Evolutionary conservation across 2,329 filamentous ascomycete species (phyloP).

Genomic region (Cladosporium sp.): DNA sequence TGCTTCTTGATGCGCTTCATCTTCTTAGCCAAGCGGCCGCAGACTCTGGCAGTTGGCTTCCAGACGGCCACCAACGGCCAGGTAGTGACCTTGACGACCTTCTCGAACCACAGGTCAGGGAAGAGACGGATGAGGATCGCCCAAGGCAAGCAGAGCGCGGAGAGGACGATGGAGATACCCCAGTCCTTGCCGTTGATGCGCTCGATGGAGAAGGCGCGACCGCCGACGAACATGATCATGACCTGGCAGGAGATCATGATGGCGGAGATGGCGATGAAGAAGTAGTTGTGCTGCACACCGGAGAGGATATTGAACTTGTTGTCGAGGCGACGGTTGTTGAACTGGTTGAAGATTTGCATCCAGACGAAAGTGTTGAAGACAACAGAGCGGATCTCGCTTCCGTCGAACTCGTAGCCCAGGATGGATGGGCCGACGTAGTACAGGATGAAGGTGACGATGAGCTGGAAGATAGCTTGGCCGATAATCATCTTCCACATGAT

Average conservation of each 20-base stretch:
- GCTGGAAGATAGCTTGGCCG: constrained; percentile 86
- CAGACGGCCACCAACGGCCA: constrained; percentile 13
- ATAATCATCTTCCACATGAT: constrained; percentile 99
- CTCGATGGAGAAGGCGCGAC: constrained; percentile 74
- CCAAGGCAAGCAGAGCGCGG: constrained; percentile 77
- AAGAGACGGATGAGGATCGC: constrained; percentile 79
- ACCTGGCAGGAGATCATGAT: constrained; percentile 89
- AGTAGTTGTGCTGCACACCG: constrained; percentile 78
- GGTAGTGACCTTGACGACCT: constrained; percentile 27
- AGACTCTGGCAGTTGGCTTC: constrained; percentile 4
- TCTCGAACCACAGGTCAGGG: constrained; percentile 66
- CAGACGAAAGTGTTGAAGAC: constrained; percentile 99
- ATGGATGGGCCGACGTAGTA: constrained; percentile 71
- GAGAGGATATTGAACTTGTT: constrained; percentile 97
- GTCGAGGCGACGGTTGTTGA: constrained; percentile 94
- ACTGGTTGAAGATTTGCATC: constrained; percentile 99
- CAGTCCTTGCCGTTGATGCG: constrained; percentile 72
- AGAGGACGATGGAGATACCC: constrained; percentile 82
- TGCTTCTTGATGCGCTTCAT: constrained; percentile 16
- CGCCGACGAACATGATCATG: constrained; percentile 86
- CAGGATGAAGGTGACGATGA: constrained; percentile 74
- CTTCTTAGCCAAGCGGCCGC: constrained; percentile 11
- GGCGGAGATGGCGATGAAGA: constrained; percentile 81
- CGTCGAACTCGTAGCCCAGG: constrained; percentile 55
- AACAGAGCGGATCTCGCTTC: constrained; percentile 67